Evolutionary conservation across 202 grass and related monocot species (phyloP).

Genomic region (Schoenoplectus triqueter): DNA sequence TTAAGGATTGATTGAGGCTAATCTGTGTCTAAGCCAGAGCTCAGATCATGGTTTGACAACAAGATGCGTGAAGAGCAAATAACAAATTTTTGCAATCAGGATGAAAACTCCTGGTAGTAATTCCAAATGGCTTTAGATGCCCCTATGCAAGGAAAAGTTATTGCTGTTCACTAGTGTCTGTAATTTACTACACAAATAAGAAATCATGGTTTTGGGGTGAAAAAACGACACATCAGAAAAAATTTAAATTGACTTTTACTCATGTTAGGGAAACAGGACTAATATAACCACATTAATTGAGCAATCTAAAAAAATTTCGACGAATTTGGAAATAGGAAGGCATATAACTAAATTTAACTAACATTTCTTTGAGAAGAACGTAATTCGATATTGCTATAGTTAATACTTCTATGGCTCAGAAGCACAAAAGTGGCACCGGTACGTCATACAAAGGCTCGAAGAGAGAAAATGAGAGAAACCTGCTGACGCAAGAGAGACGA

Average conservation of each 20-base stretch:
- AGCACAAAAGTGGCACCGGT: neutral
- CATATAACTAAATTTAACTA: neutral
- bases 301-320: no score
- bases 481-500: constrained; percentile 88
- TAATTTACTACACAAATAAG: no score
- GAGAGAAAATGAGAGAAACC: constrained; percentile 43
- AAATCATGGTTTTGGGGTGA: no score
- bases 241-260: no score
- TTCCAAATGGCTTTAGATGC: neutral
- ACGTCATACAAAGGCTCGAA: neutral
- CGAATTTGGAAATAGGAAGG: neutral
- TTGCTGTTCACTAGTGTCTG: no score
- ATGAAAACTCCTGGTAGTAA: neutral
- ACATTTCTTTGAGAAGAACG: neutral
- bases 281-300: no score
- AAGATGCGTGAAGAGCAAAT: neutral
- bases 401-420: neutral
- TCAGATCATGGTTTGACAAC: neutral
- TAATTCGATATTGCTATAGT: neutral
- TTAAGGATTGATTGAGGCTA: neutral
- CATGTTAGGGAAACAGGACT: no score
- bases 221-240: neutral
- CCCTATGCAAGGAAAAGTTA: neutral
- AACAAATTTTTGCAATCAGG: constrained; percentile 7
- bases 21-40: neutral